phyloP scores from a whole-genome alignment of 441 rosid genomes.

The Macaranga tanarius region DNA sequence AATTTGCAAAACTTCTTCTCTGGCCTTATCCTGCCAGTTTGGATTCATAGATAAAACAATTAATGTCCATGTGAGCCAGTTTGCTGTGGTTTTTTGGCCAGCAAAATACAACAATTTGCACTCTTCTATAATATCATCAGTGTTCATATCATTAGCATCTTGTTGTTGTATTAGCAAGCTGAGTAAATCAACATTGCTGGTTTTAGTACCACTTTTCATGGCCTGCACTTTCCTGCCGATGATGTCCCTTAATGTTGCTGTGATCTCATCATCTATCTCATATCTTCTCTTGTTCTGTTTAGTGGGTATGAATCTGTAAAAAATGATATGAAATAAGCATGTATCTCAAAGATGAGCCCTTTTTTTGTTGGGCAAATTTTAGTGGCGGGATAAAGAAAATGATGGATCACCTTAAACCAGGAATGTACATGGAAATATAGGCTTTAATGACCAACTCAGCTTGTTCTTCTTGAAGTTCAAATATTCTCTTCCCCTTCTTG shows the following conservation, averaged over 20 bases:
- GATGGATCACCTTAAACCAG: constrained; percentile 25
- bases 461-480: constrained; percentile 31
- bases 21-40: constrained; percentile 54
- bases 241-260: constrained; percentile 7
- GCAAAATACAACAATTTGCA: constrained; percentile 53
- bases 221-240: constrained; percentile 23
- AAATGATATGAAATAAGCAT: neutral
- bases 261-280: constrained; percentile 23
- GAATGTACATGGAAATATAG: constrained; percentile 18
- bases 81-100: constrained; percentile 48
- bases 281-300: constrained; percentile 27
- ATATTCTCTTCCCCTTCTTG: constrained; percentile 29
- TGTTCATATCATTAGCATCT: constrained; percentile 19
- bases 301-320: constrained; percentile 25
- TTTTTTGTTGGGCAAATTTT: neutral
- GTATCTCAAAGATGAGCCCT: neutral
- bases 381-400: neutral
- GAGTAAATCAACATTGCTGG: constrained; percentile 21
- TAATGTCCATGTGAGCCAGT: constrained; percentile 47
- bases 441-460: constrained; percentile 18
- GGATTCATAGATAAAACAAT: constrained; percentile 43
- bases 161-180: constrained; percentile 22
- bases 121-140: constrained; percentile 51
- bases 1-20: constrained; percentile 39
- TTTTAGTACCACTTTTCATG: neutral